A percentile compares a stretch with the other conserved stretches of the same genome.
phyloP scores from a whole-genome alignment of 2,329 filamentous ascomycete species.

The Monosporascus sp. region DNA sequence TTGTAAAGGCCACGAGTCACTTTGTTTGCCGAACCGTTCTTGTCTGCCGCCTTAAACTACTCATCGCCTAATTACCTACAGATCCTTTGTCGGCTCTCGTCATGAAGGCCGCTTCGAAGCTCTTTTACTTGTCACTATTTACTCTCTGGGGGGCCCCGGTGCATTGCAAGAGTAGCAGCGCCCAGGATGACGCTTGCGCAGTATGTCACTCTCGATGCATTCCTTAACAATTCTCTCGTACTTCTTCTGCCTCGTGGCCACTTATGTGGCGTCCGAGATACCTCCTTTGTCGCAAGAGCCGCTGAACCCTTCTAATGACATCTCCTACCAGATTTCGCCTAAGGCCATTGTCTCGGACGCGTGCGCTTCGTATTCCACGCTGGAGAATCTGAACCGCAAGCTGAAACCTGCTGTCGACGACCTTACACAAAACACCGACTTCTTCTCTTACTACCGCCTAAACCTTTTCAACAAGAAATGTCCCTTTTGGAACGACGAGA shows the following conservation, averaged over 20 bases:
- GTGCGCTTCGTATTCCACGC: slow-evolving; percentile 86
- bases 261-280: slow-evolving; percentile 18
- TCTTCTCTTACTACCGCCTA: slow-evolving; percentile 95
- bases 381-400: slow-evolving; percentile 76
- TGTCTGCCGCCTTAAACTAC: neutral
- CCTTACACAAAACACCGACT: slow-evolving; percentile 84
- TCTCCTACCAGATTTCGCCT: slow-evolving; percentile 68
- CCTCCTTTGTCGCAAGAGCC: slow-evolving; percentile 13
- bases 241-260: slow-evolving; percentile 12
- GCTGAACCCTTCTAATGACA: slow-evolving; percentile 35
- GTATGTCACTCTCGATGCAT: slow-evolving; percentile 37
- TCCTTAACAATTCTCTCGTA: slow-evolving; percentile 10
- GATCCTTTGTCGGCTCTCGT: slow-evolving; percentile 11
- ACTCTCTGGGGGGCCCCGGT: slow-evolving; percentile 47
- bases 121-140: slow-evolving; percentile 54
- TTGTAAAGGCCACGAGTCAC: neutral
- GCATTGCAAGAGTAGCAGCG: slow-evolving; percentile 36
- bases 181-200: slow-evolving; percentile 44
- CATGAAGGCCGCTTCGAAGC: slow-evolving; percentile 50
- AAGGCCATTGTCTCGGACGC: slow-evolving; percentile 88
- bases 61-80: neutral
- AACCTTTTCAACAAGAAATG: slow-evolving; percentile 94
- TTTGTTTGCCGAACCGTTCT: neutral
- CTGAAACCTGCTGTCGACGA: slow-evolving; percentile 74
- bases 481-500: slow-evolving; percentile 92